Percentiles rank a stretch among this genome's conserved stretches.
These are phyloP conservation scores for Ceratocystis smalleyi DNA, from an alignment of 2,329 filamentous ascomycete genomes.

Conservation along the genomic window DNA sequence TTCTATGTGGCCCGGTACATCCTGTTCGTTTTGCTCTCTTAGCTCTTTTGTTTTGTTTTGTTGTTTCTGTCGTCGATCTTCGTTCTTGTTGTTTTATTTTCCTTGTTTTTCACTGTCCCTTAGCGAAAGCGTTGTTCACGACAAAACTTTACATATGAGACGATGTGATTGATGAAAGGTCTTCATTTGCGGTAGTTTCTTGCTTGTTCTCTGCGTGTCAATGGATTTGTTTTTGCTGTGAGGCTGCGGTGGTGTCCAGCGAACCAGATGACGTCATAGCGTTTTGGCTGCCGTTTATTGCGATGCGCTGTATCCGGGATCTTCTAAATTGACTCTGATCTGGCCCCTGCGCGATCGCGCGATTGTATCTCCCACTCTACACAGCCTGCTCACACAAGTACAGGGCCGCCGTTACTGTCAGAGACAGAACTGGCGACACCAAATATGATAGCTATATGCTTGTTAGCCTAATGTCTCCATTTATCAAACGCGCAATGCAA, in stretches of 20 bases:
- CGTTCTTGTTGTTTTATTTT: neutral
- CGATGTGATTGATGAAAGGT: neutral
- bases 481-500: neutral
- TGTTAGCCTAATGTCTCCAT: neutral
- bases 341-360: neutral
- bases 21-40: neutral
- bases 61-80: neutral
- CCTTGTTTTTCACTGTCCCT: neutral
- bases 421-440: neutral
- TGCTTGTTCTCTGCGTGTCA: neutral
- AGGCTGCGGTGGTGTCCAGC: neutral
- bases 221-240: neutral
- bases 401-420: neutral
- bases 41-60: neutral
- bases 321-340: neutral
- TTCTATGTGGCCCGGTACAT: slow-evolving; percentile 1
- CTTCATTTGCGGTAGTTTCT: neutral
- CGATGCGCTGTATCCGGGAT: neutral
- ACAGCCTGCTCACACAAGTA: neutral
- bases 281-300: neutral
- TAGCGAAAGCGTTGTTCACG: slow-evolving; percentile 9
- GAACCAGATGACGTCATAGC: neutral
- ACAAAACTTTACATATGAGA: slow-evolving; percentile 3
- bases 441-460: neutral
- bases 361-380: neutral